phyloP scores from a whole-genome alignment of 148 eudicot species.

The Diospyros kaki region DNA sequence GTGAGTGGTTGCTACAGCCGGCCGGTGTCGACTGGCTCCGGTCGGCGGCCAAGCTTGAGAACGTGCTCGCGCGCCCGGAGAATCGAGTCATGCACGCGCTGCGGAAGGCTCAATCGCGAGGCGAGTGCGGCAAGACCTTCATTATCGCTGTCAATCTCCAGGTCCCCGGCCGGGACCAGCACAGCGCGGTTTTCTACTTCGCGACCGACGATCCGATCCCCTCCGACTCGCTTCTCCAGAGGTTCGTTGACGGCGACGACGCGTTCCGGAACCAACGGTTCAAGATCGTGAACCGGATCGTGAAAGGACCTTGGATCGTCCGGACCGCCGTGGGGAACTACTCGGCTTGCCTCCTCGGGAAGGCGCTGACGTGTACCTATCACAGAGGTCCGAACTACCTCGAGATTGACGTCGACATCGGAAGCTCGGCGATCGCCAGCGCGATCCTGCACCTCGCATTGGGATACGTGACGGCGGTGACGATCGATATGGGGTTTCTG shows the following conservation, averaged over 20 bases:
- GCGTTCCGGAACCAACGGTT: constrained; percentile 59
- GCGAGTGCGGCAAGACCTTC: constrained; percentile 41
- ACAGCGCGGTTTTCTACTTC: constrained; percentile 87
- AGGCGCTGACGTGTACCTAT: constrained; percentile 68
- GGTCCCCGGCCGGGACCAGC: constrained; percentile 75
- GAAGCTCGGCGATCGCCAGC: constrained; percentile 73
- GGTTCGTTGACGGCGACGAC: constrained; percentile 74
- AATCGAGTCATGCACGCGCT: constrained; percentile 61
- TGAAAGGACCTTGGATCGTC: constrained; percentile 92
- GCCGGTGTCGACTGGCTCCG: constrained; percentile 90
- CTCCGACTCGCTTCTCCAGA: constrained; percentile 51
- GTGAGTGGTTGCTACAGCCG: constrained; percentile 57
- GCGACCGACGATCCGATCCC: constrained; percentile 60
- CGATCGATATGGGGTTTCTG: constrained; percentile 86
- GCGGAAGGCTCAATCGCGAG: constrained; percentile 23
- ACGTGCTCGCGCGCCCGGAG: constrained; percentile 62
- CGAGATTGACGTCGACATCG: constrained; percentile 86
- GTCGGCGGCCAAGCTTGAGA: constrained; percentile 57
- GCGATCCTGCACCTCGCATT: constrained; percentile 75
- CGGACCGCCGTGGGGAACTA: constrained; percentile 77
- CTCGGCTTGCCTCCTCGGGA: constrained; percentile 77
- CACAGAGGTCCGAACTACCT: constrained; percentile 64
- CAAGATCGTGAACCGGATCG: constrained; percentile 79
- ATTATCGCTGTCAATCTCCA: constrained; percentile 74
- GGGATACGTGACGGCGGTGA: constrained; percentile 76